Percentiles rank a stretch among this genome's conserved stretches.
phyloP scores from a whole-genome alignment of 495 filamentous ascomycete species.

The Wilcoxina mikolae region DNA sequence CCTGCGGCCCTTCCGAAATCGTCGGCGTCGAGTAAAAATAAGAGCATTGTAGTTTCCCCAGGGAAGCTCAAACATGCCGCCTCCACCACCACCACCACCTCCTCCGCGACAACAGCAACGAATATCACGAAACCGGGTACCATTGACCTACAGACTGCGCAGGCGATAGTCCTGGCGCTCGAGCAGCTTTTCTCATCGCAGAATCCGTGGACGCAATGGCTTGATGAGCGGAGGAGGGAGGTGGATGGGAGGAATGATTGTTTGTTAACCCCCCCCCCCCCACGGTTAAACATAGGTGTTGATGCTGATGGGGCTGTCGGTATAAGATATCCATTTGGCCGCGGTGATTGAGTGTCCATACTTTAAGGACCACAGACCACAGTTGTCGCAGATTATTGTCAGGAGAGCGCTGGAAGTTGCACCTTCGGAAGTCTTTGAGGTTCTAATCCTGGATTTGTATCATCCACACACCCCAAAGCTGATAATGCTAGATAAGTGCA shows the following conservation, averaged over 20 bases:
- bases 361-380: conserved; percentile 26
- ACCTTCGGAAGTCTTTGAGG: conserved; percentile 14
- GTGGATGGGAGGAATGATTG: conserved; percentile 29
- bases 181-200: conserved; percentile 29
- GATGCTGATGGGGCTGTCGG: conserved; percentile 3
- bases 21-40: conserved; percentile 7
- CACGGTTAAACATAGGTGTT: neutral
- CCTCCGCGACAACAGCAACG: neutral
- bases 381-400: conserved; percentile 26
- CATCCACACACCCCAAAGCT: neutral
- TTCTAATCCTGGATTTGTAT: neutral
- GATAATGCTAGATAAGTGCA: conserved; percentile 11
- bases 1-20: conserved; percentile 6
- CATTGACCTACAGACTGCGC: conserved; percentile 14
- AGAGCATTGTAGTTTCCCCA: neutral
- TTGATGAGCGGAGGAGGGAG: conserved; percentile 22
- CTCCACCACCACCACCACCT: neutral
- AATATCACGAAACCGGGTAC: conserved; percentile 2
- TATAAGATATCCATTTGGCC: conserved; percentile 32
- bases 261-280: conserved; percentile 9
- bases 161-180: conserved; percentile 26
- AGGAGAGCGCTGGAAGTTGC: conserved; percentile 21
- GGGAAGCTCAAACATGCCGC: neutral
- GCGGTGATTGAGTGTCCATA: conserved; percentile 28
- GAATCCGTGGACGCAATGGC: conserved; percentile 24